These are phyloP conservation scores for Silene vulgaris DNA, from an alignment of 179 eudicot genomes.

Conservation along the genomic window DNA sequence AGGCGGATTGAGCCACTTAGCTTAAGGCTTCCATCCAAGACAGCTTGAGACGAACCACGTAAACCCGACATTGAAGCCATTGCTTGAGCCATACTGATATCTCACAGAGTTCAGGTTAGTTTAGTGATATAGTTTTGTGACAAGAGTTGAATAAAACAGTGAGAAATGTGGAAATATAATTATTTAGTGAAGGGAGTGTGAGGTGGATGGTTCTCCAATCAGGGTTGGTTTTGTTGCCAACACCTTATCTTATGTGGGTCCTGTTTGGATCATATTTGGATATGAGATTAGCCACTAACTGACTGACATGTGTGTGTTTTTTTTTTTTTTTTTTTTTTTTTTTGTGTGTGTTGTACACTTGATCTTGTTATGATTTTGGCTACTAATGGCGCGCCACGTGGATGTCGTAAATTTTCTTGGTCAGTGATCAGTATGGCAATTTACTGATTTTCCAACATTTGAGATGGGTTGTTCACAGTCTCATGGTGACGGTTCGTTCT, in stretches of 20 bases:
- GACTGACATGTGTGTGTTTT: slow-evolving; percentile 27
- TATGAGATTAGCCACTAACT: slow-evolving; percentile 34
- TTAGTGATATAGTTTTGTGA: background rate
- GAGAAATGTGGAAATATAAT: slow-evolving; percentile 32
- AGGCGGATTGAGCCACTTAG: slow-evolving; percentile 53
- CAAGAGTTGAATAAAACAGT: slow-evolving; percentile 4
- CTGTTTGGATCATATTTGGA: slow-evolving; percentile 45
- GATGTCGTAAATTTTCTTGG: slow-evolving; percentile 3
- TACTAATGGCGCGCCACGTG: slow-evolving; percentile 19
- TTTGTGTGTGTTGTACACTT: slow-evolving; percentile 2
- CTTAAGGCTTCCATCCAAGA: slow-evolving; percentile 68
- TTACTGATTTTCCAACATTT: too few species aligned
- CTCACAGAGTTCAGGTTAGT: background rate
- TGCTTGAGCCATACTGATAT: slow-evolving; percentile 54
- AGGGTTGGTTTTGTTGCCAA: background rate
- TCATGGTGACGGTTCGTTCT: too few species aligned
- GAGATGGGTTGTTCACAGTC: too few species aligned
- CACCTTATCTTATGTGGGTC: slow-evolving; percentile 43
- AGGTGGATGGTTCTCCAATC: slow-evolving; percentile 32
- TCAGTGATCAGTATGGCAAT: too few species aligned
- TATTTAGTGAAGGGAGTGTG: slow-evolving; percentile 15
- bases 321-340: slow-evolving; percentile 9
- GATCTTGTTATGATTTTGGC: slow-evolving; percentile 23
- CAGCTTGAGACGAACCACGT: slow-evolving; percentile 59
- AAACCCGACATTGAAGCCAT: slow-evolving; percentile 89